phyloP scores from a whole-genome alignment of 2,329 filamentous ascomycete species.

The Westerdykella ornata region DNA sequence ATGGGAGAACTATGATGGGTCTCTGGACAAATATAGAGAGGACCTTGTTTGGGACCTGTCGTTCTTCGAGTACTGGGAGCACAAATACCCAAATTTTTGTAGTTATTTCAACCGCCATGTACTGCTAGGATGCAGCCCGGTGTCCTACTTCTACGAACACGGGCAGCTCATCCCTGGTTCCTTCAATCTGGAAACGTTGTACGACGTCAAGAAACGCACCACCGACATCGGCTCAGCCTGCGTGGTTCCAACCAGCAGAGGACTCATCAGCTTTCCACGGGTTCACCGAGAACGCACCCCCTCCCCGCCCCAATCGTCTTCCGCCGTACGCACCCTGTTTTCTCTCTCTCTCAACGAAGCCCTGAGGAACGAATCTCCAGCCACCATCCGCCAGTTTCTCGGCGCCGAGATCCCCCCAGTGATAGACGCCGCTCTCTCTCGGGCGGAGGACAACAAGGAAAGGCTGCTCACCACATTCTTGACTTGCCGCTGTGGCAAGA shows the following conservation, averaged over 20 bases:
- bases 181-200: neutral
- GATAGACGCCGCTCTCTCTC: neutral
- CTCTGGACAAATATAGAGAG: no score
- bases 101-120: neutral
- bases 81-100: neutral
- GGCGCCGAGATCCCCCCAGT: neutral
- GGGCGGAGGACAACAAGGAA: neutral
- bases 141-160: conserved; percentile 18
- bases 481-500: conserved; percentile 15
- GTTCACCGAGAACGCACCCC: neutral
- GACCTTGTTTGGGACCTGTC: no score
- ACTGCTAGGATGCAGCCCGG: conserved; percentile 9
- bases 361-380: neutral
- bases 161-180: conserved; percentile 8
- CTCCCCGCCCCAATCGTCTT: conserved; percentile 12
- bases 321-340: conserved; percentile 12
- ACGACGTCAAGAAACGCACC: neutral
- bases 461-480: conserved; percentile 2
- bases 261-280: conserved; percentile 11
- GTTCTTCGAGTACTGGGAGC: no score
- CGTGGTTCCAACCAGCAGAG: conserved; percentile 5
- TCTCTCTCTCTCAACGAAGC: conserved; percentile 5
- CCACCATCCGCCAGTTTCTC: neutral
- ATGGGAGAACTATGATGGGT: no score
- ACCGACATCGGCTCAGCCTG: neutral